Evolutionary conservation across 495 filamentous ascomycete species (phyloP), one percentile per base, ranked within the genome.

Genomic region (Penicillium fimorum): DNA sequence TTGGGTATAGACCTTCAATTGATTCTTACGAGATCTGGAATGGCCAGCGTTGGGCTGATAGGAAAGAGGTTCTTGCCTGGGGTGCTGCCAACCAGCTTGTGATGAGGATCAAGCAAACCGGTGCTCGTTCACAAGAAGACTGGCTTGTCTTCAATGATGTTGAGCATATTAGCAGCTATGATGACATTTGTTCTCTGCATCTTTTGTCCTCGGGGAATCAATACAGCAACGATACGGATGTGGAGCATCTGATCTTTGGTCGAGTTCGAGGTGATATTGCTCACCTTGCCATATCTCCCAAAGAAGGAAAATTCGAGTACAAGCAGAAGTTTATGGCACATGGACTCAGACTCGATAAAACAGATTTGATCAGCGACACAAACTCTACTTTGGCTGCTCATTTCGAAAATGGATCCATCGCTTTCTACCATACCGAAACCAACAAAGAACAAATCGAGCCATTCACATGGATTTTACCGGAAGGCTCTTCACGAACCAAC

Each of bases 1-100:
- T 87, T 59, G 84, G 84, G 6, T 88, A 84, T 61, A 76, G 77
- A 27, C 85, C 86, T 17, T 74, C 80, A 18, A 77, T 89, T 25
- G 82, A 87, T 59, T 82, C 81, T 12, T 84, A 83, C 55, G 83
- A 87, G 50, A 64, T 71, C 5, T 83, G 79, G 75, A 74, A 74
- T 55, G 76, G 76, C 4, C 65, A 68, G 0, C 45, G 57, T 38
- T 87, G 84, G 83, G 67, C 70, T 15, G 75, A 82, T 45, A 69
- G 79, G 58, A 76, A 74, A 40, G 84, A 87, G 55, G 75, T 84
- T 0, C 65, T 89, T 12, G 81, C 78, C 2, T 84, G 84, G 76
- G 82, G 84, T 29, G 85, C 85, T 20, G 86, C 81, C 11, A 77
- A 83, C 25, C 78, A 84, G 53, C 55, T 89, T 2, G 61, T 79